Conservation (phyloP, 1,284 basidiomycete genomes). For the Apiotrichum montevideense region DNA sequence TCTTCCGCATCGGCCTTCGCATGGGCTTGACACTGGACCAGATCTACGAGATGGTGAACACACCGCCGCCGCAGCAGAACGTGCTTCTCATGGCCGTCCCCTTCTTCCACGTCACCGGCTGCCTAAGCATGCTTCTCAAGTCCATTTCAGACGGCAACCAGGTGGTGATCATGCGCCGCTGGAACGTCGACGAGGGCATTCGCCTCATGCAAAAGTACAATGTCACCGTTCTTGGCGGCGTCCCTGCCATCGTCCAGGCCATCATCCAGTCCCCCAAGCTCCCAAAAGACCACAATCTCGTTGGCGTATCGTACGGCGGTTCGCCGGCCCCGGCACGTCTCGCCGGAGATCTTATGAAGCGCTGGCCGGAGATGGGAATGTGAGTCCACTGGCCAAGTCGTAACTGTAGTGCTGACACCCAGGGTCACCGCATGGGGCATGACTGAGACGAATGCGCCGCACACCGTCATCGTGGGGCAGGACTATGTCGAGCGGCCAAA, state of each 20-base stretch:
- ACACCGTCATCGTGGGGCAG: slow-evolving; percentile 15
- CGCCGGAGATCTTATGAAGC: slow-evolving; percentile 23
- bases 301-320: slow-evolving; percentile 28
- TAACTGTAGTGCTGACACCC: background rate
- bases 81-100: slow-evolving; percentile 30
- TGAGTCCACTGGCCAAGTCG: background rate
- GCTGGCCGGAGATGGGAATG: slow-evolving; percentile 27
- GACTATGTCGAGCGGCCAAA: background rate
- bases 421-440: slow-evolving; percentile 25
- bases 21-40: slow-evolving; percentile 27
- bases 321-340: slow-evolving; percentile 34
- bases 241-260: slow-evolving; percentile 35
- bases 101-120: slow-evolving; percentile 42
- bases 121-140: slow-evolving; percentile 31
- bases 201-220: slow-evolving; percentile 26
- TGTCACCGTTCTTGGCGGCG: slow-evolving; percentile 37
- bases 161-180: slow-evolving; percentile 34
- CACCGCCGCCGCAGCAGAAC: slow-evolving; percentile 1
- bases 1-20: slow-evolving; percentile 26
- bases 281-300: slow-evolving; percentile 14
- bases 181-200: slow-evolving; percentile 34
- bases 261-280: slow-evolving; percentile 29
- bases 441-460: slow-evolving; percentile 42
- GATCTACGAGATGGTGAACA: slow-evolving; percentile 18
- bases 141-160: slow-evolving; percentile 34